Percentiles rank a stretch among this genome's conserved stretches.
Conservation (phyloP, 139 green algal genomes). For the Chlamydomonas schloesseri region DNA sequence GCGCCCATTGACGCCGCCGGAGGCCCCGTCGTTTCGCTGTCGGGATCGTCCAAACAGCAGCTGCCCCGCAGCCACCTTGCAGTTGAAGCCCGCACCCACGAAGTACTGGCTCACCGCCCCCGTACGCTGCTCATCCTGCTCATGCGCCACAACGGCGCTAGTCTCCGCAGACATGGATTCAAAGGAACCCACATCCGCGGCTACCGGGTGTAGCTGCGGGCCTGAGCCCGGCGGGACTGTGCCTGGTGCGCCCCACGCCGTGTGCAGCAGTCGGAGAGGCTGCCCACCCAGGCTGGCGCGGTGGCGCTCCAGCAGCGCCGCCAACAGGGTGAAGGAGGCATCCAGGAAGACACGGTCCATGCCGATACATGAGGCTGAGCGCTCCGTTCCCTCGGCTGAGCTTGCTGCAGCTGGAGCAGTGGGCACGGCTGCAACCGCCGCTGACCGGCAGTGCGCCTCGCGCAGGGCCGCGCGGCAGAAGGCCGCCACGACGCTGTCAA, state of each 20-base stretch:
- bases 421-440: not conserved
- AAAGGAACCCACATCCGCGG: no score
- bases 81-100: not conserved
- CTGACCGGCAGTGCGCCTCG: not conserved
- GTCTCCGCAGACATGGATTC: no score
- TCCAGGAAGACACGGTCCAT: conserved; percentile 10
- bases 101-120: not conserved
- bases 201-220: no score
- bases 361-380: not conserved
- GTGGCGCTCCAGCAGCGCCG: not conserved
- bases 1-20: no score
- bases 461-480: conserved; percentile 32
- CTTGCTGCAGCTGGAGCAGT: not conserved
- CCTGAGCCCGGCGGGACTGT: not conserved
- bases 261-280: not conserved
- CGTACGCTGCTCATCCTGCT: not conserved
- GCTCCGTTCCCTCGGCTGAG: not conserved
- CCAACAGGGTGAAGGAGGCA: not conserved
- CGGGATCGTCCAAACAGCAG: conserved; percentile 14
- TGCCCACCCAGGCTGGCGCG: not conserved
- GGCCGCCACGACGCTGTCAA: not conserved
- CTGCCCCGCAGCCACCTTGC: conserved; percentile 1
- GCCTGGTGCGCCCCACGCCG: not conserved
- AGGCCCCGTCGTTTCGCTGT: no score
- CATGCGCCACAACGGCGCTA: no score